phyloP scores from a whole-genome alignment of 306 rosid species.

The Prunus salicina region DNA sequence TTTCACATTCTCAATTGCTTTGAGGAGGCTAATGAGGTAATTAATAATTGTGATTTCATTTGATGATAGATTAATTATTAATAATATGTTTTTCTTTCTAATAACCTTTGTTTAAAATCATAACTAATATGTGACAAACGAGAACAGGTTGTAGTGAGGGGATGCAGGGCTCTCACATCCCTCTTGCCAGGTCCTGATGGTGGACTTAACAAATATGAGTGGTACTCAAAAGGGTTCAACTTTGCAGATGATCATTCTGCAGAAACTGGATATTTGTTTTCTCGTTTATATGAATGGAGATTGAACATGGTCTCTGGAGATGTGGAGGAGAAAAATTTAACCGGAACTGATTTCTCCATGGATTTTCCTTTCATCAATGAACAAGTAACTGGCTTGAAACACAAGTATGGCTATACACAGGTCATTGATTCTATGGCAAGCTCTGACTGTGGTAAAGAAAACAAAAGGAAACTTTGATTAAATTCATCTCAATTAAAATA shows the following conservation, averaged over 20 bases:
- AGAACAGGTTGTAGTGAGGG: slow-evolving; percentile 67
- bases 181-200: slow-evolving; percentile 48
- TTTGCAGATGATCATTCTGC: not conserved
- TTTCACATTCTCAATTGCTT: slow-evolving; percentile 63
- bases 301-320: slow-evolving; percentile 55
- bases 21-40: slow-evolving; percentile 54
- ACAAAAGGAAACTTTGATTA: not conserved
- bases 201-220: slow-evolving; percentile 30
- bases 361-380: slow-evolving; percentile 69
- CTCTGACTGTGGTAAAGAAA: slow-evolving; percentile 36
- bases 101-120: too few relatives aligned
- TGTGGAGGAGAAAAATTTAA: slow-evolving; percentile 43
- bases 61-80: too few relatives aligned
- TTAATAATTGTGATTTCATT: too few relatives aligned
- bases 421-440: slow-evolving; percentile 45
- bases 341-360: slow-evolving; percentile 32
- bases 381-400: slow-evolving; percentile 41
- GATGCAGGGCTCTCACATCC: slow-evolving; percentile 61
- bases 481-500: not conserved
- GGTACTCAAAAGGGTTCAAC: slow-evolving; percentile 22
- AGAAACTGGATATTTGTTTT: slow-evolving; percentile 15
- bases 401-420: slow-evolving; percentile 55
- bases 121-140: too few relatives aligned
- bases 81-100: too few relatives aligned
- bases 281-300: slow-evolving; percentile 57